phyloP scores from a whole-genome alignment of 2,329 filamentous ascomycete species.

The Ceratocystis harringtonii region DNA sequence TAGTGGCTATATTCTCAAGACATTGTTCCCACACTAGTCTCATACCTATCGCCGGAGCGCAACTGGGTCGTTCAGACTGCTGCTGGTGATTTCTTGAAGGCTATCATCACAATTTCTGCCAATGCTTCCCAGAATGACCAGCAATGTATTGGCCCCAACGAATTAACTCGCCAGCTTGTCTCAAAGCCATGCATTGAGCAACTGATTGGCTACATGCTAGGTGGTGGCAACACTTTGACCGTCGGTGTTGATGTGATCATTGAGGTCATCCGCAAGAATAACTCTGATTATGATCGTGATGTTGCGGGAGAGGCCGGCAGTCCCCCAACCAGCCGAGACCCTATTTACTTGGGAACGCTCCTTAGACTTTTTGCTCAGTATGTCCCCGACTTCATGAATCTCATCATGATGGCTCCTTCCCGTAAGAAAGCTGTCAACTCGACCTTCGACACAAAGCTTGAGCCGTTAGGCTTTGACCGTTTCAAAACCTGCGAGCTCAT shows the following conservation, averaged over 20 bases:
- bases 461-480: constrained; percentile 88
- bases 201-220: constrained; percentile 82
- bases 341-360: constrained; percentile 86
- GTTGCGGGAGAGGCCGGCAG: constrained; percentile 67
- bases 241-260: constrained; percentile 96
- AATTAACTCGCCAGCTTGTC: constrained; percentile 85
- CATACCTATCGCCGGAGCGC: constrained; percentile 72
- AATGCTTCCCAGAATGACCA: constrained; percentile 97
- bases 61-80: constrained; percentile 88
- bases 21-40: constrained; percentile 72
- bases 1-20: constrained; percentile 87
- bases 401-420: constrained; percentile 66
- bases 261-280: constrained; percentile 97
- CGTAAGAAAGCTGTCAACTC: constrained; percentile 64
- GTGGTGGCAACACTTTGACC: constrained; percentile 82
- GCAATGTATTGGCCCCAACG: constrained; percentile 96
- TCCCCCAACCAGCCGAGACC: constrained; percentile 70
- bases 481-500: constrained; percentile 99
- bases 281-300: constrained; percentile 95
- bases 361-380: constrained; percentile 78
- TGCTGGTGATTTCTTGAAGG: constrained; percentile 93
- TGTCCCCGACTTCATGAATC: constrained; percentile 83
- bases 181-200: constrained; percentile 69
- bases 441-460: constrained; percentile 80
- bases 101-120: constrained; percentile 95